These are phyloP conservation scores for Pezicula rhizophila DNA, from an alignment of 2,329 filamentous ascomycete species.

Conservation along the genomic window DNA sequence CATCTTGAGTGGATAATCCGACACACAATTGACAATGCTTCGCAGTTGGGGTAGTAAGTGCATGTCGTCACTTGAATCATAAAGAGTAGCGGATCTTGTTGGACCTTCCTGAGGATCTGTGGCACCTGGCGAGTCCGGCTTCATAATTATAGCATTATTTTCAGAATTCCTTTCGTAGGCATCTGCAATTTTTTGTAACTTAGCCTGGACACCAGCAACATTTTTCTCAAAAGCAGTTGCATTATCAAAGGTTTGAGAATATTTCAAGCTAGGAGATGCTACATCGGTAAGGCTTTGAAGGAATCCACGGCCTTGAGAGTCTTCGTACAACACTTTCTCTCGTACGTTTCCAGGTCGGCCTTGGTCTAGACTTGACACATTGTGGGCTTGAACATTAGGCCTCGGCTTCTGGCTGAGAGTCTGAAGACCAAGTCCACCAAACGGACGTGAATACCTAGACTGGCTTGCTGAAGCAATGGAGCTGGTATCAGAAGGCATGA, in stretches of 20 bases:
- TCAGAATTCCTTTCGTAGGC: slow-evolving; percentile 5
- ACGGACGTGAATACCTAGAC: slow-evolving; percentile 18
- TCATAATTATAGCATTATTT: neutral
- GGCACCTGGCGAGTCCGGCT: neutral
- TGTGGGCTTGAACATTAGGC: slow-evolving; percentile 4
- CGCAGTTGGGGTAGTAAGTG: slow-evolving; percentile 16
- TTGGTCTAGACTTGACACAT: slow-evolving; percentile 1
- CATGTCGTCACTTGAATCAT: slow-evolving; percentile 7
- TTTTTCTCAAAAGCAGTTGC: slow-evolving; percentile 12
- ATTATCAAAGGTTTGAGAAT: slow-evolving; percentile 14
- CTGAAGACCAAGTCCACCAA: slow-evolving; percentile 21
- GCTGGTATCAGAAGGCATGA: slow-evolving; percentile 27
- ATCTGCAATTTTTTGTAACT: slow-evolving; percentile 15
- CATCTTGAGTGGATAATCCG: slow-evolving; percentile 18
- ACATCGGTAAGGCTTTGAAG: slow-evolving; percentile 24
- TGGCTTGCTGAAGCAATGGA: slow-evolving; percentile 21
- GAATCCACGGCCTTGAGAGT: slow-evolving; percentile 17
- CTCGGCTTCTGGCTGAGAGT: slow-evolving; percentile 21
- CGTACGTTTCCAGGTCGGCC: slow-evolving; percentile 1
- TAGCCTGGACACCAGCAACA: slow-evolving; percentile 10
- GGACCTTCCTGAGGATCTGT: neutral
- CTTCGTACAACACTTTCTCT: slow-evolving; percentile 17
- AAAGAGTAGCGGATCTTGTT: slow-evolving; percentile 2
- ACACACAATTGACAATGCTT: slow-evolving; percentile 15
- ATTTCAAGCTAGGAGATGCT: slow-evolving; percentile 19